Evolutionary conservation across 768 basidiomycete genomes (phyloP).

Genomic region (Serendipita sp.): DNA sequence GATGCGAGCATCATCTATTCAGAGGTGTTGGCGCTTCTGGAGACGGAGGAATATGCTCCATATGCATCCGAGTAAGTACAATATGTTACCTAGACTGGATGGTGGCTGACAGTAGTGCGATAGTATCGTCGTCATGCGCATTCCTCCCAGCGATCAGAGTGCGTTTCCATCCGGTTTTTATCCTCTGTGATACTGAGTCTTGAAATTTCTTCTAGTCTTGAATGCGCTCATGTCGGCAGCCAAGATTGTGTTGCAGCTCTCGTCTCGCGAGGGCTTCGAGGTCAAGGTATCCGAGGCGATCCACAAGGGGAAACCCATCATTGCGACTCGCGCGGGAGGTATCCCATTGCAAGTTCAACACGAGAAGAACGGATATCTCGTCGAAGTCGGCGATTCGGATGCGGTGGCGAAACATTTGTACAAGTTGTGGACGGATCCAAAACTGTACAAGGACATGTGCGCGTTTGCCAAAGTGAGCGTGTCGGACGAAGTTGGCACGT

Average conservation of each 20-base stretch:
- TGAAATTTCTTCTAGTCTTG: constrained; percentile 35
- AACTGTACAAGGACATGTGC: constrained; percentile 33
- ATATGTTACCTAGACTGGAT: constrained; percentile 8
- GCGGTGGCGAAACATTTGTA: constrained; percentile 61
- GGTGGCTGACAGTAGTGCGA: constrained; percentile 14
- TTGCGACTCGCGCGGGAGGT: constrained; percentile 76
- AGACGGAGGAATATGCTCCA: constrained; percentile 32
- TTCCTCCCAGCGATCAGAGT: constrained; percentile 77
- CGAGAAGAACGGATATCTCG: constrained; percentile 78
- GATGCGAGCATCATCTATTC: constrained; percentile 89
- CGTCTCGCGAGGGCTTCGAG: constrained; percentile 89
- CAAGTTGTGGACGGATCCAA: constrained; percentile 62
- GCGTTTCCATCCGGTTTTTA: constrained; percentile 17
- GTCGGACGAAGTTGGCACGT: constrained; percentile 69
- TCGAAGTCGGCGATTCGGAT: constrained; percentile 56
- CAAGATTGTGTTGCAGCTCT: constrained; percentile 80
- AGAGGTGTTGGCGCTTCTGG: constrained; percentile 47
- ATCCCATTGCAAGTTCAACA: constrained; percentile 85
- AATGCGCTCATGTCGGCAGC: constrained; percentile 81
- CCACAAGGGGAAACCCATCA: constrained; percentile 73
- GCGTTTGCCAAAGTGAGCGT: constrained; percentile 58
- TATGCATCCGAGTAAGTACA: constrained; percentile 30
- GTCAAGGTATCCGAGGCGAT: constrained; percentile 95
- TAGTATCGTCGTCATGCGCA: constrained; percentile 52
- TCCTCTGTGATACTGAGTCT: constrained; percentile 1